phyloP scores from a whole-genome alignment of 2,329 filamentous ascomycete species.

The Stenocarpella maydis region DNA sequence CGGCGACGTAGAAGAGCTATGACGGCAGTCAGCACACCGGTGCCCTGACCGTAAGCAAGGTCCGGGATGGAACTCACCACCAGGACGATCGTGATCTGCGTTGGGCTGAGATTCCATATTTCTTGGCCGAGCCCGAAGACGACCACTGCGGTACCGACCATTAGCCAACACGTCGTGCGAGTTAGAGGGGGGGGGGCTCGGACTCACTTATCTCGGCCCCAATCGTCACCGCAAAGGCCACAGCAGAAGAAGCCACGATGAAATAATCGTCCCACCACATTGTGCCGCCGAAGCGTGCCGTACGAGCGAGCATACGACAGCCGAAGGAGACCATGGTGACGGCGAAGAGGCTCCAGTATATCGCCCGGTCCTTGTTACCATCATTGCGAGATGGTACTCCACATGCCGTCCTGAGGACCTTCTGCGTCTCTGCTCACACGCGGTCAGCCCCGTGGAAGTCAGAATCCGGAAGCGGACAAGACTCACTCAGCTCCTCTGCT shows the following conservation, averaged over 20 bases:
- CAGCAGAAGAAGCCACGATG: slow-evolving; percentile 38
- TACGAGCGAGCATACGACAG: slow-evolving; percentile 36
- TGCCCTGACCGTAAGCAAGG: too few species aligned
- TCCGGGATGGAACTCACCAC: slow-evolving; percentile 33
- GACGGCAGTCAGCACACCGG: not conserved
- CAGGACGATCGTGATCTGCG: slow-evolving; percentile 35
- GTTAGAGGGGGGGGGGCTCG: not conserved
- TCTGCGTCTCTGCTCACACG: slow-evolving; percentile 28
- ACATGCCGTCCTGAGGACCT: slow-evolving; percentile 33
- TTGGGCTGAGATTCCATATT: slow-evolving; percentile 37
- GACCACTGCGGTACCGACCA: slow-evolving; percentile 33
- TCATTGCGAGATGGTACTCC: slow-evolving; percentile 29
- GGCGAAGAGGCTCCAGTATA: slow-evolving; percentile 36
- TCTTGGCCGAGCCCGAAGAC: slow-evolving; percentile 38
- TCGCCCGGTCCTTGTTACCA: slow-evolving; percentile 29
- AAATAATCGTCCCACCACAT: slow-evolving; percentile 40
- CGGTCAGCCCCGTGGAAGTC: not conserved
- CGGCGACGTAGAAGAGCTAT: slow-evolving; percentile 46
- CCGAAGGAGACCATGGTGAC: slow-evolving; percentile 35
- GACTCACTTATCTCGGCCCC: slow-evolving; percentile 38
- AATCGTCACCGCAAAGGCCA: slow-evolving; percentile 36
- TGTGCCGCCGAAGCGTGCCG: slow-evolving; percentile 34
- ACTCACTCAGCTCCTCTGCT: slow-evolving; percentile 28
- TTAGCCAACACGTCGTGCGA: not conserved
- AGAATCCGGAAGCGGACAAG: not conserved